Conservation (phyloP, 202 grass and related monocot genomes). For the Hordeum pubiflorum region DNA sequence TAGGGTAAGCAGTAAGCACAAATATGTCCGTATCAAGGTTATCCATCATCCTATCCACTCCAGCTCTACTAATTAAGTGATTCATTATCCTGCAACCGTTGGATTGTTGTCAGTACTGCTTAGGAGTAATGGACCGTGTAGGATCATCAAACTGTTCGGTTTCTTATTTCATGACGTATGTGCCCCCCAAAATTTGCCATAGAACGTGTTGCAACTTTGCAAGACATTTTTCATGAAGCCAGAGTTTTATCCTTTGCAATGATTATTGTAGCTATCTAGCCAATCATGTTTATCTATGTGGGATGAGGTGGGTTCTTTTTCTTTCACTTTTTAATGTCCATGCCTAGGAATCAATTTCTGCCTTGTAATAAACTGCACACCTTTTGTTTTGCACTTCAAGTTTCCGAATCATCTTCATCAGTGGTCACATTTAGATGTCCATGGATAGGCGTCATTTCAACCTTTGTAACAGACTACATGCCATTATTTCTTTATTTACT, state of each 20-base stretch:
- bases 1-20: neutral
- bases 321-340: neutral
- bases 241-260: neutral
- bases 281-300: neutral
- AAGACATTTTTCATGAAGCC: neutral
- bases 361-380: neutral
- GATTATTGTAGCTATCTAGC: neutral
- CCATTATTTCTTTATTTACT: slow-evolving; percentile 8
- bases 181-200: neutral
- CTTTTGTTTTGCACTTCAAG: neutral
- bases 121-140: neutral
- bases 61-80: neutral
- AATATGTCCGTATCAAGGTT: neutral
- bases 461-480: neutral
- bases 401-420: slow-evolving; percentile 4
- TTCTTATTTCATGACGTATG: neutral
- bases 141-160: neutral
- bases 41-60: neutral
- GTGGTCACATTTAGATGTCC: neutral
- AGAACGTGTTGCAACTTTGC: slow-evolving; percentile 12
- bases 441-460: neutral
- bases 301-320: slow-evolving; percentile 4
- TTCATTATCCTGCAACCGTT: neutral
- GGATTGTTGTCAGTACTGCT: slow-evolving; percentile 6
- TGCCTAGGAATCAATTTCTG: neutral